A percentile compares a stretch with the other conserved stretches of the same genome.
Conservation (phyloP, 371 early-diverging fungal genomes). For the Saksenaea oblongispora region DNA sequence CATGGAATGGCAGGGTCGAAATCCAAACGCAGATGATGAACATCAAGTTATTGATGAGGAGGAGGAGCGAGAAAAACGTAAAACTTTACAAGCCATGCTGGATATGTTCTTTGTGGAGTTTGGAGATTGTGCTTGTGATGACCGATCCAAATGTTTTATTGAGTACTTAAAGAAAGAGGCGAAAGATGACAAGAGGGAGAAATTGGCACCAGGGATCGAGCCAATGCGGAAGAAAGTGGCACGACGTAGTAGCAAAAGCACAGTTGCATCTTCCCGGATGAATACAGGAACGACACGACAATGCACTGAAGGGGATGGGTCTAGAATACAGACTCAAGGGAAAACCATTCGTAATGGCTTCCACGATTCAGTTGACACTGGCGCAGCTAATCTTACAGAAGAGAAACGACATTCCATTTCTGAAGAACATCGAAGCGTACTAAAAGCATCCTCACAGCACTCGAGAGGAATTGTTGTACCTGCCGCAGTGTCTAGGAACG, state of each 20-base stretch:
- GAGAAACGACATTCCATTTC: neutral
- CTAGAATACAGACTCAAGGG: neutral
- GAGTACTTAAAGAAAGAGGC: conserved; percentile 29
- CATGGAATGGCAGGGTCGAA: conserved; percentile 14
- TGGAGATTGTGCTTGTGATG: conserved; percentile 51
- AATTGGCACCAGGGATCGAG: neutral
- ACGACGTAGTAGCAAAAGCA: neutral
- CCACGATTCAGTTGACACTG: neutral
- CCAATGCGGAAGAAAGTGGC: neutral
- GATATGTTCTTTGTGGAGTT: conserved; percentile 21
- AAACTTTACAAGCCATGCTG: conserved; percentile 39
- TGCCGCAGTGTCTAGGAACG: neutral
- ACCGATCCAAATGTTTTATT: conserved; percentile 41
- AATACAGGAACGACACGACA: neutral
- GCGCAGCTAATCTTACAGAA: neutral
- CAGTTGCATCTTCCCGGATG: neutral
- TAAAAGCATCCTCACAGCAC: neutral
- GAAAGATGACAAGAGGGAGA: conserved; percentile 3
- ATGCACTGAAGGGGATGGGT: neutral
- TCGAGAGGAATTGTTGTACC: neutral
- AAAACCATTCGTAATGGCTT: neutral
- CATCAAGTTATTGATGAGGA: conserved; percentile 27
- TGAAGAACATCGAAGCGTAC: neutral
- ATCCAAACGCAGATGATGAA: neutral
- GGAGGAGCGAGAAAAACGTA: conserved; percentile 33